These are phyloP conservation scores for Sporothrix pseudoabietina DNA, from an alignment of 2,329 filamentous ascomycete species.

Conservation along the genomic window DNA sequence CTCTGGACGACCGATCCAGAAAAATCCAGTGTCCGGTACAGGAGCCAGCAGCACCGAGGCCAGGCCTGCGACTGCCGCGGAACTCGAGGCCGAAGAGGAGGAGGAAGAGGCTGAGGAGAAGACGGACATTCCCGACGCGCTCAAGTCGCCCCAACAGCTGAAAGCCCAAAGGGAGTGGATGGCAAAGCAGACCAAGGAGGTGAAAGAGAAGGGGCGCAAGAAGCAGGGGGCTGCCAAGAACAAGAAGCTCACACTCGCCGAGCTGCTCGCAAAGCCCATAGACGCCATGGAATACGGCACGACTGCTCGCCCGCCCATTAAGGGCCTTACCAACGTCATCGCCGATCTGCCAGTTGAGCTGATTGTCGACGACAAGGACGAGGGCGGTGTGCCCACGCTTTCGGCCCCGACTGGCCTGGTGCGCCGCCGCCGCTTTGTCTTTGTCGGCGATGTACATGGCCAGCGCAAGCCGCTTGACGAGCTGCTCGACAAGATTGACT, in stretches of 20 bases:
- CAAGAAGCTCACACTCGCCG: slow-evolving; percentile 5
- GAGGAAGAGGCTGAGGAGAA: neutral
- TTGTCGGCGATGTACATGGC: slow-evolving; percentile 92
- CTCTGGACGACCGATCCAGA: neutral
- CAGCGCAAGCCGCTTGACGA: slow-evolving; percentile 68
- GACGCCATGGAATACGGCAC: slow-evolving; percentile 42
- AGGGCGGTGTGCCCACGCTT: neutral
- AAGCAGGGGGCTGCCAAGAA: neutral
- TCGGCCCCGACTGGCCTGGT: slow-evolving; percentile 39
- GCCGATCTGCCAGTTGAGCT: slow-evolving; percentile 40
- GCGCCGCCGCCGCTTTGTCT: slow-evolving; percentile 62
- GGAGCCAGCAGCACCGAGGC: neutral
- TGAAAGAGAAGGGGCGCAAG: neutral
- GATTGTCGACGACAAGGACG: slow-evolving; percentile 37
- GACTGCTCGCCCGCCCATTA: slow-evolving; percentile 45
- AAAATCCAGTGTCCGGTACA: neutral
- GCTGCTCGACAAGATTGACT: slow-evolving; percentile 68
- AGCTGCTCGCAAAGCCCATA: slow-evolving; percentile 26
- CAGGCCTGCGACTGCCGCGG: neutral
- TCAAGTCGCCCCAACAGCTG: neutral
- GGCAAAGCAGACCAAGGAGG: neutral
- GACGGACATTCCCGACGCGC: neutral
- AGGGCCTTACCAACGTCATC: slow-evolving; percentile 38
- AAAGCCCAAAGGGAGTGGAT: neutral
- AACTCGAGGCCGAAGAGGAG: neutral